A percentile compares a stretch with the other conserved stretches of the same genome.
These are phyloP conservation scores for Vaccinium darrowii DNA, from an alignment of 148 eudicot genomes.

Conservation along the genomic window DNA sequence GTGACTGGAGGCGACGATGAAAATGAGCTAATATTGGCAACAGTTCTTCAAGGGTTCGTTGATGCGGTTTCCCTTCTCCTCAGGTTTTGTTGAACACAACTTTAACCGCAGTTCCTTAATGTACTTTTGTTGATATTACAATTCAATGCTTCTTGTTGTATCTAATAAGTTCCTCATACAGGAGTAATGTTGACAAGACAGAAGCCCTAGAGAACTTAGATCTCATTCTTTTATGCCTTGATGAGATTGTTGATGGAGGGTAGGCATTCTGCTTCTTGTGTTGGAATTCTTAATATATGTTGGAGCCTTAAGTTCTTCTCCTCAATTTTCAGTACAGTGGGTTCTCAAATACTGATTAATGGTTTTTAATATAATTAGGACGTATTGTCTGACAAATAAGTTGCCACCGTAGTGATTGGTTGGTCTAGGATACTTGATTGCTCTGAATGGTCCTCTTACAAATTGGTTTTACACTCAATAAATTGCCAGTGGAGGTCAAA, in stretches of 20 bases:
- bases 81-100: slow-evolving; percentile 31
- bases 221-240: slow-evolving; percentile 65
- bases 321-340: not conserved
- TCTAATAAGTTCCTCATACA: slow-evolving; percentile 6
- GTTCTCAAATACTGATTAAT: not conserved
- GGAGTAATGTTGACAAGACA: slow-evolving; percentile 53
- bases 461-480: not conserved
- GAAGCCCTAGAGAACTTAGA: slow-evolving; percentile 74
- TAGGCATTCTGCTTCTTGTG: slow-evolving; percentile 21
- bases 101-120: not conserved
- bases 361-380: not conserved
- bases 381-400: not conserved
- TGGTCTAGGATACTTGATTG: not conserved
- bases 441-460: not conserved
- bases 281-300: not conserved
- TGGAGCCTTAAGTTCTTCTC: not conserved
- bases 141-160: not conserved
- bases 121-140: not conserved
- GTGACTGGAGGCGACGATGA: slow-evolving; percentile 72
- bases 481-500: not conserved
- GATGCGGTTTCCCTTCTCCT: slow-evolving; percentile 64
- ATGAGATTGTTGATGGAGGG: slow-evolving; percentile 83
- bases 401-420: not conserved
- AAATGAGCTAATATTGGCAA: slow-evolving; percentile 51
- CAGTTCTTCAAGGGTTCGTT: slow-evolving; percentile 65